These are phyloP conservation scores for Microcyclospora pomicola DNA, from an alignment of 2,329 filamentous ascomycete genomes.

Conservation along the genomic window DNA sequence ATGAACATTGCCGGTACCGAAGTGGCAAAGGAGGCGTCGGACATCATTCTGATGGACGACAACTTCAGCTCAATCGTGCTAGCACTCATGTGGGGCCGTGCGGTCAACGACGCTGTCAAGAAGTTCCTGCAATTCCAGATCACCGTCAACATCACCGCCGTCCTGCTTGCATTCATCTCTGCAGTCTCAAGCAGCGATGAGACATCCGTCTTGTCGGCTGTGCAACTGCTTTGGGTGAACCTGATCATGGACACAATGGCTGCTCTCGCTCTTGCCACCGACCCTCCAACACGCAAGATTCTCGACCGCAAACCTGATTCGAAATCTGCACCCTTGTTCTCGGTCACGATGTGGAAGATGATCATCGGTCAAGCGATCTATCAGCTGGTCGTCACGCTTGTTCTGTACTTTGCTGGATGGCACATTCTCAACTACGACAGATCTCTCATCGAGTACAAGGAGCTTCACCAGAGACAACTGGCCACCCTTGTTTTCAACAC, in stretches of 20 bases:
- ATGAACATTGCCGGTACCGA: slow-evolving; percentile 56
- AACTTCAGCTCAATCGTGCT: slow-evolving; percentile 51
- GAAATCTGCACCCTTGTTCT: slow-evolving; percentile 65
- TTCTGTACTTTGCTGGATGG: slow-evolving; percentile 63
- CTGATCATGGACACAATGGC: slow-evolving; percentile 96
- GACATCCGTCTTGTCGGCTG: slow-evolving; percentile 66
- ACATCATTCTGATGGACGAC: slow-evolving; percentile 49
- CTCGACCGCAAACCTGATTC: slow-evolving; percentile 66
- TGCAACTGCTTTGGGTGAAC: slow-evolving; percentile 92
- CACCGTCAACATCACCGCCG: slow-evolving; percentile 84
- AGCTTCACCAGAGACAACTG: slow-evolving; percentile 38
- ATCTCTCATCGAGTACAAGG: slow-evolving; percentile 19
- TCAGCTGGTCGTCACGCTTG: slow-evolving; percentile 64
- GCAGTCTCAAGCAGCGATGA: slow-evolving; percentile 59
- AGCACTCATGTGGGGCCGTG: slow-evolving; percentile 47
- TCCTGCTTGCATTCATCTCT: slow-evolving; percentile 74
- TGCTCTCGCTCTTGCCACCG: slow-evolving; percentile 74
- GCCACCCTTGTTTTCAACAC: slow-evolving; percentile 89
- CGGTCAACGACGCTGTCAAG: slow-evolving; percentile 41
- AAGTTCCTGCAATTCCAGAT: slow-evolving; percentile 57
- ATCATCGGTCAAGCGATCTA: slow-evolving; percentile 86
- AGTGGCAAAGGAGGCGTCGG: slow-evolving; percentile 48
- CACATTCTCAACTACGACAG: slow-evolving; percentile 46
- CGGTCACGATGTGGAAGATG: slow-evolving; percentile 98
- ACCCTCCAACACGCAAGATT: slow-evolving; percentile 72